Percentiles rank a stretch among this genome's conserved stretches.
Evolutionary conservation across 306 rosid species (phyloP).

Genomic region (cucumber (Cucumis sativus)): DNA sequence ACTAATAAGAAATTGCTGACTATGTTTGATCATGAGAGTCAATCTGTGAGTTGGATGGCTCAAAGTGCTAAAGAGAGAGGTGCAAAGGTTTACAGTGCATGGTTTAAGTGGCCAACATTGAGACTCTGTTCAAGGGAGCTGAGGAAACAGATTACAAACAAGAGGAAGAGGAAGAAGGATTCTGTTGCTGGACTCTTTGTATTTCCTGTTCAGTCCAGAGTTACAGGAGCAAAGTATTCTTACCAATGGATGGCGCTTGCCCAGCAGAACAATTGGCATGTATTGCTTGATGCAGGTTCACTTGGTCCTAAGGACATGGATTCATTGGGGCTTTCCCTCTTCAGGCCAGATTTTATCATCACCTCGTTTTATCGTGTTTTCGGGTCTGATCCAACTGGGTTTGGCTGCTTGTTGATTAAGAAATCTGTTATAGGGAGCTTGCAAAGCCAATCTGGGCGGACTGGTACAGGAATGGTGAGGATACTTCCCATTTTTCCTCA

Average conservation of each 20-base stretch:
- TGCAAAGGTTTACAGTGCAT: slow-evolving; percentile 77
- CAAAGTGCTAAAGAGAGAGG: slow-evolving; percentile 89
- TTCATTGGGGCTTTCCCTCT: slow-evolving; percentile 90
- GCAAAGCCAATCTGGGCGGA: slow-evolving; percentile 77
- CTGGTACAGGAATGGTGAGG: slow-evolving; percentile 95
- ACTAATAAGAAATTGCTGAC: slow-evolving; percentile 79
- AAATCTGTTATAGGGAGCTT: slow-evolving; percentile 85
- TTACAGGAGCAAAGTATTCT: slow-evolving; percentile 93
- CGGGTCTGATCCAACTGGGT: slow-evolving; percentile 89
- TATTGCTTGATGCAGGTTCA: slow-evolving; percentile 92
- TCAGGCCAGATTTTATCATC: slow-evolving; percentile 81
- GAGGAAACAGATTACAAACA: slow-evolving; percentile 71
- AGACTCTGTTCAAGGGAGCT: slow-evolving; percentile 88
- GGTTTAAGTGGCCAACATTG: slow-evolving; percentile 98
- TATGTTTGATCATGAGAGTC: slow-evolving; percentile 99
- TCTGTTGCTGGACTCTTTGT: slow-evolving; percentile 85
- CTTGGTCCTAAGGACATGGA: slow-evolving; percentile 99
- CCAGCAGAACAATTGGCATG: slow-evolving; percentile 99
- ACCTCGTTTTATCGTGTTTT: slow-evolving; percentile 93
- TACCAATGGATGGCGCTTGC: slow-evolving; percentile 99
- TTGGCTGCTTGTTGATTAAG: slow-evolving; percentile 87
- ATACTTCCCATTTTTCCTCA: slow-evolving; percentile 72
- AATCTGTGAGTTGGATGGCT: slow-evolving; percentile 95
- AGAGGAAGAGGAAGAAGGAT: slow-evolving; percentile 90
- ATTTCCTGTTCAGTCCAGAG: slow-evolving; percentile 96